phyloP scores from a whole-genome alignment of 2,329 filamentous ascomycete species.

The Aspergillus sp. region DNA sequence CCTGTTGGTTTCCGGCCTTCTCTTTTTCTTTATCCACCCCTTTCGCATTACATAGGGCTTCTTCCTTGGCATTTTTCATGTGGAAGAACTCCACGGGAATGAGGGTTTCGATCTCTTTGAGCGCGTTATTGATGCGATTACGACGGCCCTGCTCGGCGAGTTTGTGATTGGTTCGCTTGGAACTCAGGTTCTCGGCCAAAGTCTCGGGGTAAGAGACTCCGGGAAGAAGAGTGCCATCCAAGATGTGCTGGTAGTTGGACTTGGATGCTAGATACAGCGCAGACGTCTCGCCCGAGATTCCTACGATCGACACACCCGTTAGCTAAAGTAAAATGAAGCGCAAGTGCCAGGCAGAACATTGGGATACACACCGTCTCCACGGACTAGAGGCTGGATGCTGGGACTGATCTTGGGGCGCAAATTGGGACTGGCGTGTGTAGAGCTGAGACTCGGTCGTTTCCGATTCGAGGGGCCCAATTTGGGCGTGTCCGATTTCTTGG shows the following conservation, averaged over 20 bases:
- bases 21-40: conserved; percentile 50
- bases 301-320: conserved; percentile 24
- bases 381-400: conserved; percentile 87
- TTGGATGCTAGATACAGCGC: conserved; percentile 84
- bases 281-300: conserved; percentile 57
- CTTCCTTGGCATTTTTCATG: conserved; percentile 41
- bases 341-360: conserved; percentile 23
- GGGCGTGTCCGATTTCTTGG: conserved; percentile 49
- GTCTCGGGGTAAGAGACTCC: conserved; percentile 89
- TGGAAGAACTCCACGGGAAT: conserved; percentile 61
- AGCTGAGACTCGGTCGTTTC: conserved; percentile 70
- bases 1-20: conserved; percentile 56
- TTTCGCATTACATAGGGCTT: conserved; percentile 39
- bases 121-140: conserved; percentile 90
- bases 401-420: conserved; percentile 87
- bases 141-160: conserved; percentile 93
- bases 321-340: conserved; percentile 4
- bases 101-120: conserved; percentile 86
- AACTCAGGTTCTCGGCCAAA: conserved; percentile 88
- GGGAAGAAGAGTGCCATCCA: conserved; percentile 88
- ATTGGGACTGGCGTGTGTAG: conserved; percentile 80
- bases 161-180: conserved; percentile 96
- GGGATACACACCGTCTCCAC: conserved; percentile 59
- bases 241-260: conserved; percentile 96
- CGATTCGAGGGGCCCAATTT: conserved; percentile 53